Evolutionary conservation across 1,284 basidiomycete species (phyloP).

Genomic region (Trichosporon sp.): DNA sequence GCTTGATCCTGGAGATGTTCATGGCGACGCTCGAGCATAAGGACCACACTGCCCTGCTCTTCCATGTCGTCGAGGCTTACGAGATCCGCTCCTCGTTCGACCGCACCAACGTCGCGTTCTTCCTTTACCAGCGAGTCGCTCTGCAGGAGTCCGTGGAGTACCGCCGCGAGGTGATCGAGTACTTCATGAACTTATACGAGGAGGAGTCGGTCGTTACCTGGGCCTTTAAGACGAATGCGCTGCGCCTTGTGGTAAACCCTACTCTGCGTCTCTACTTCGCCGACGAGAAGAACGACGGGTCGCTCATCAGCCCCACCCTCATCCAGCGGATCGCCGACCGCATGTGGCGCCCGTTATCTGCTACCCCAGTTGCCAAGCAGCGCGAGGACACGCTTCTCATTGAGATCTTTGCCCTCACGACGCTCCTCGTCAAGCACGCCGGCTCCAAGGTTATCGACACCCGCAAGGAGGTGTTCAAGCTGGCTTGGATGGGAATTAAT

Average conservation of each 20-base stretch:
- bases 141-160: conserved; percentile 57
- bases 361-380: conserved; percentile 30
- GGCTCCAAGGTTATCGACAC: conserved; percentile 69
- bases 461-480: conserved; percentile 92
- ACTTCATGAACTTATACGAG: conserved; percentile 81
- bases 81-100: conserved; percentile 78
- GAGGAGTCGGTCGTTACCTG: conserved; percentile 60
- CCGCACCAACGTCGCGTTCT: conserved; percentile 72
- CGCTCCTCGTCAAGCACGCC: conserved; percentile 81
- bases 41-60: conserved; percentile 78
- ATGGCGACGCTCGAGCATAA: conserved; percentile 59
- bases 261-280: conserved; percentile 72
- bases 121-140: conserved; percentile 83
- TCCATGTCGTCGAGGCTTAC: conserved; percentile 81
- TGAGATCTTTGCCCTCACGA: conserved; percentile 87
- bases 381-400: conserved; percentile 63
- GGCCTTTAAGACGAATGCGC: conserved; percentile 77
- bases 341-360: conserved; percentile 44
- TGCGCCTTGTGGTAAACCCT: conserved; percentile 86
- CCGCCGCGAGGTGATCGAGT: conserved; percentile 74
- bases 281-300: conserved; percentile 40
- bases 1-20: conserved; percentile 70
- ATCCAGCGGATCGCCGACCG: conserved; percentile 37
- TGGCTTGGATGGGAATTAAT: conserved; percentile 85
- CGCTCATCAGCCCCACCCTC: conserved; percentile 33